Conservation (phyloP, 2,329 filamentous ascomycete species). For the Phialocephala subalpina region DNA sequence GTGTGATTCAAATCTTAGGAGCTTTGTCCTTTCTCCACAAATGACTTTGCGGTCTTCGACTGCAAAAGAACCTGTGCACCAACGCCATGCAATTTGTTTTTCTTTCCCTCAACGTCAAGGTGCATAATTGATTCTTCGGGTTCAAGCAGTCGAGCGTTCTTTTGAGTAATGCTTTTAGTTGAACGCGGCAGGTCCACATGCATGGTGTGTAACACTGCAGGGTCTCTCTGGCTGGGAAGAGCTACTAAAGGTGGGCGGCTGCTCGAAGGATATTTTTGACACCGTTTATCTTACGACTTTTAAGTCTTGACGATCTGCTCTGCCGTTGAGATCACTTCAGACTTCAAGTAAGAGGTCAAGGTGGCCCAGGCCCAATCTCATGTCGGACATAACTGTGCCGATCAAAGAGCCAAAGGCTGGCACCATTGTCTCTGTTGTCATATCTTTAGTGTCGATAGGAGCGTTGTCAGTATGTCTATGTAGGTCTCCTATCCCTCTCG, state of each 20-base stretch:
- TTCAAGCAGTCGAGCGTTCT: slow-evolving; percentile 4
- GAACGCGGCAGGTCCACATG: not conserved
- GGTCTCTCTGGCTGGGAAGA: no score
- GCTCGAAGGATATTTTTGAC: not conserved
- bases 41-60: not conserved
- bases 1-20: not conserved
- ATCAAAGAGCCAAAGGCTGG: slow-evolving; percentile 28
- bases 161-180: not conserved
- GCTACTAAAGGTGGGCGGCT: slow-evolving; percentile 3
- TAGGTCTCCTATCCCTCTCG: slow-evolving; percentile 22
- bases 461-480: slow-evolving; percentile 37
- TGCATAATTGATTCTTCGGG: not conserved
- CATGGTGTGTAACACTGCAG: slow-evolving; percentile 1
- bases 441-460: slow-evolving; percentile 35
- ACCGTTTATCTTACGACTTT: not conserved
- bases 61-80: slow-evolving; percentile 1
- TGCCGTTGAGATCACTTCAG: not conserved
- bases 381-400: not conserved
- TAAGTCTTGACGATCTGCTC: not conserved
- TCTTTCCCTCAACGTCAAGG: slow-evolving; percentile 10
- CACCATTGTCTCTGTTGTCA: slow-evolving; percentile 29
- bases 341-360: not conserved
- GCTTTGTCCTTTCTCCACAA: not conserved
- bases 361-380: not conserved
- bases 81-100: slow-evolving; percentile 16